A percentile compares a stretch with the other conserved stretches of the same genome.
These are phyloP conservation scores for Neovahlkampfia damariscottae DNA, from an alignment of 78 protist genomes.

Conservation along the genomic window DNA sequence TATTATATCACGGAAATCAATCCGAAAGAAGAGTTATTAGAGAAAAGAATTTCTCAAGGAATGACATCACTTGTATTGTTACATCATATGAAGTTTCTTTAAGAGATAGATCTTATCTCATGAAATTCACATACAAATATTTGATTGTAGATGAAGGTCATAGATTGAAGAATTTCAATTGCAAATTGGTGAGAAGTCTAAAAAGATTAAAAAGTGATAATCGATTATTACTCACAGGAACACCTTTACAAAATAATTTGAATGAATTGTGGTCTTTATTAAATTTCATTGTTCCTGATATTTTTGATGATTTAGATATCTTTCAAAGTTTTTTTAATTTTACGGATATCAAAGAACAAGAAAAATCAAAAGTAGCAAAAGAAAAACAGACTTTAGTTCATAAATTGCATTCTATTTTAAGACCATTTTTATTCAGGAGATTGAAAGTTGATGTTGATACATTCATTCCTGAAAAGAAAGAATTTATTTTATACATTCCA, in stretches of 20 bases:
- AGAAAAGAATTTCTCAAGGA: background rate
- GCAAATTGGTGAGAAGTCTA: background rate
- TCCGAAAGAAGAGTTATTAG: background rate
- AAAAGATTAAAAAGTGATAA: background rate
- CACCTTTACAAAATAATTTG: slow-evolving; percentile 84
- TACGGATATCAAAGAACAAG: background rate
- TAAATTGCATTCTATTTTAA: background rate
- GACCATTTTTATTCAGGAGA: slow-evolving; percentile 31
- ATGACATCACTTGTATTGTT: slow-evolving; percentile 62
- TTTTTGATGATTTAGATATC: slow-evolving; percentile 21
- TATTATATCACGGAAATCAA: slow-evolving; percentile 41
- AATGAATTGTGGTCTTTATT: slow-evolving; percentile 74
- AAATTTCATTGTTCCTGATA: slow-evolving; percentile 57
- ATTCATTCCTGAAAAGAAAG: slow-evolving; percentile 17
- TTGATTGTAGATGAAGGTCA: slow-evolving; percentile 94
- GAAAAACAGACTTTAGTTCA: background rate
- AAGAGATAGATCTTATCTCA: slow-evolving; percentile 56
- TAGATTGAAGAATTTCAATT: slow-evolving; percentile 14
- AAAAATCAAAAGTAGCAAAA: background rate
- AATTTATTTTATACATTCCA: slow-evolving; percentile 18
- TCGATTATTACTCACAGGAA: slow-evolving; percentile 43
- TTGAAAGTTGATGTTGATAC: slow-evolving; percentile 2
- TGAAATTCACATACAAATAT: slow-evolving; percentile 66
- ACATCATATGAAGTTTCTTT: slow-evolving; percentile 80
- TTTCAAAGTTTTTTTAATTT: slow-evolving; percentile 20